These are phyloP conservation scores for Dactylellina cionopaga DNA, from an alignment of 2,329 filamentous ascomycete genomes.

Conservation along the genomic window DNA sequence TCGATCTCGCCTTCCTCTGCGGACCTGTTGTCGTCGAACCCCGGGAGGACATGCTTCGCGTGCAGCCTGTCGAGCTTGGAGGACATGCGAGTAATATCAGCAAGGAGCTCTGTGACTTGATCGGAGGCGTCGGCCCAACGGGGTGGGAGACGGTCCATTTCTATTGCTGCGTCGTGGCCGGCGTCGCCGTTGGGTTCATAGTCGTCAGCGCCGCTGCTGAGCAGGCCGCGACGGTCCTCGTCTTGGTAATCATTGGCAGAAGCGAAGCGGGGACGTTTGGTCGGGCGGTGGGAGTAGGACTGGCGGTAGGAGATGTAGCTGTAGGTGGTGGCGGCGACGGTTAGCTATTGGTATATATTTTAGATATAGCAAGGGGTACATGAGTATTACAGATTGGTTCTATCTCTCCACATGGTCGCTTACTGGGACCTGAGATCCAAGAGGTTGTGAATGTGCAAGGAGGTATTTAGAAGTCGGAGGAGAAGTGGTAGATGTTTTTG, in stretches of 20 bases:
- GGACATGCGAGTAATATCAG: slow-evolving; percentile 82
- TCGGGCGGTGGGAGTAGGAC: slow-evolving; percentile 94
- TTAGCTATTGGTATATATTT: slow-evolving; percentile 11
- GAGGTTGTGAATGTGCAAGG: slow-evolving; percentile 30
- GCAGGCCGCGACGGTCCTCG: slow-evolving; percentile 81
- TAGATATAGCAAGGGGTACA: slow-evolving; percentile 23
- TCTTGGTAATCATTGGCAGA: slow-evolving; percentile 60
- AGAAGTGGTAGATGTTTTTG: neutral
- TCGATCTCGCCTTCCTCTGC: slow-evolving; percentile 92
- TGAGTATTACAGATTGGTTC: slow-evolving; percentile 85
- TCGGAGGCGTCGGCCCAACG: slow-evolving; percentile 96
- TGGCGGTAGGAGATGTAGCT: slow-evolving; percentile 99
- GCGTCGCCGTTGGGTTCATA: slow-evolving; percentile 69
- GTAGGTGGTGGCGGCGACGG: slow-evolving; percentile 38
- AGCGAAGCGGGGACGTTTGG: slow-evolving; percentile 80
- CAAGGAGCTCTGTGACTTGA: slow-evolving; percentile 84
- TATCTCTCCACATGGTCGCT: slow-evolving; percentile 96
- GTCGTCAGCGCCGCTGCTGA: slow-evolving; percentile 81
- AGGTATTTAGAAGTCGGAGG: slow-evolving; percentile 3
- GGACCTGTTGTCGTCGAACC: slow-evolving; percentile 91
- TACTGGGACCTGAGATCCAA: slow-evolving; percentile 57
- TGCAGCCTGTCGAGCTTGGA: slow-evolving; percentile 89
- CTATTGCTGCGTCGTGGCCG: slow-evolving; percentile 75
- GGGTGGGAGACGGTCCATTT: slow-evolving; percentile 96
- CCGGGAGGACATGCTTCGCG: slow-evolving; percentile 94